Percentiles rank a stretch among this genome's conserved stretches.
phyloP scores from a whole-genome alignment of 83 land plant species.

The Picea engelmannii region DNA sequence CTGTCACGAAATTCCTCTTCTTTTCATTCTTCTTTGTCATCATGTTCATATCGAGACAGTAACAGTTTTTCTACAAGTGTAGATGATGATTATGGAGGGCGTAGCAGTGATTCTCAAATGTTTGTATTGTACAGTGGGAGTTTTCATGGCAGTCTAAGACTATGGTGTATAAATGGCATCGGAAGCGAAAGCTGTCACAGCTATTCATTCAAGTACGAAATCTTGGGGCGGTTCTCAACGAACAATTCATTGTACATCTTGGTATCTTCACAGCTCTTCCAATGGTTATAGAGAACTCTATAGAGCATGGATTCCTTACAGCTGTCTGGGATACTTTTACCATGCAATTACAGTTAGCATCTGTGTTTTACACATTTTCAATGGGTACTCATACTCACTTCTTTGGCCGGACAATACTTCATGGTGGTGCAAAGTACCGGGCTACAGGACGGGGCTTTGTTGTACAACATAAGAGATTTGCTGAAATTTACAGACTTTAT shows the following conservation, averaged over 20 bases:
- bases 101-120: too few relatives aligned
- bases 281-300: slow-evolving; percentile 88
- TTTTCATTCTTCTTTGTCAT: too few relatives aligned
- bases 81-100: too few relatives aligned
- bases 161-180: too few relatives aligned
- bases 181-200: too few relatives aligned
- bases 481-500: slow-evolving; percentile 83
- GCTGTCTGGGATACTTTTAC: slow-evolving; percentile 84
- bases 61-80: too few relatives aligned
- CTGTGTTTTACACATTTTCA: slow-evolving; percentile 91
- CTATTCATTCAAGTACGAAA: too few relatives aligned
- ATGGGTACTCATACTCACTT: slow-evolving; percentile 88
- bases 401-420: slow-evolving; percentile 94
- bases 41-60: too few relatives aligned
- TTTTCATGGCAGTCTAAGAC: too few relatives aligned
- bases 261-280: slow-evolving; percentile 94
- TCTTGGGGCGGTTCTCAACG: slow-evolving; percentile 51
- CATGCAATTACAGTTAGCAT: slow-evolving; percentile 90
- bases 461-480: slow-evolving; percentile 83
- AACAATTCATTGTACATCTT: slow-evolving; percentile 88
- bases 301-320: slow-evolving; percentile 79
- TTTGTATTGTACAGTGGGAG: too few relatives aligned
- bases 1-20: too few relatives aligned
- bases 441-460: slow-evolving; percentile 96
- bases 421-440: slow-evolving; percentile 94